Conservation (phyloP, 208 protist genomes). For the Lotmaria passim region DNA sequence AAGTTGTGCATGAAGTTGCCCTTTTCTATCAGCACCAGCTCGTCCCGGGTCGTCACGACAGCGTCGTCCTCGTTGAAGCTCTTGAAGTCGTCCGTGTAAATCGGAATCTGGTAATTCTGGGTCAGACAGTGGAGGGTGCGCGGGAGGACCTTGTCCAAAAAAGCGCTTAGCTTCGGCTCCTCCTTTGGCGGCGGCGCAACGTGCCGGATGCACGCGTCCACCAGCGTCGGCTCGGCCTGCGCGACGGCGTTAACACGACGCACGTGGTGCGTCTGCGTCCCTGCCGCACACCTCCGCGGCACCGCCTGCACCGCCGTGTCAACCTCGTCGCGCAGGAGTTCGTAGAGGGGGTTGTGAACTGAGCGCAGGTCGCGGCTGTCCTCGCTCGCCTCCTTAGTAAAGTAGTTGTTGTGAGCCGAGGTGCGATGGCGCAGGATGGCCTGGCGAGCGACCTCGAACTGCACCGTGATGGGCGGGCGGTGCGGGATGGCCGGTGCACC, state of each 20-base stretch:
- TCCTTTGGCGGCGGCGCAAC: slow-evolving; percentile 59
- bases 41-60: slow-evolving; percentile 80
- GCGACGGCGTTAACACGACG: slow-evolving; percentile 78
- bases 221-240: slow-evolving; percentile 81
- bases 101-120: slow-evolving; percentile 84
- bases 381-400: slow-evolving; percentile 89
- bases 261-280: slow-evolving; percentile 80
- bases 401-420: slow-evolving; percentile 50
- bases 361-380: slow-evolving; percentile 86
- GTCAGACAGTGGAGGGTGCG: slow-evolving; percentile 83
- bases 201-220: slow-evolving; percentile 82
- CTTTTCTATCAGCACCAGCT: slow-evolving; percentile 83
- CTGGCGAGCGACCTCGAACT: slow-evolving; percentile 72
- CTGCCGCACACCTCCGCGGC: slow-evolving; percentile 15
- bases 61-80: slow-evolving; percentile 89
- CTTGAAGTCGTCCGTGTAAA: slow-evolving; percentile 89
- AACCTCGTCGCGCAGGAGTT: slow-evolving; percentile 69
- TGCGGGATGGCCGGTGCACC: slow-evolving; percentile 38
- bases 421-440: slow-evolving; percentile 65
- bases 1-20: slow-evolving; percentile 85
- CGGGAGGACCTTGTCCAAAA: slow-evolving; percentile 81
- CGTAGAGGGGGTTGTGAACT: slow-evolving; percentile 66
- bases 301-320: slow-evolving; percentile 86
- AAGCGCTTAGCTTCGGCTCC: slow-evolving; percentile 60
- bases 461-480: slow-evolving; percentile 65